Evolutionary conservation across 2,329 filamentous ascomycete genomes (phyloP).

Genomic region (Fusarium marasasianum): DNA sequence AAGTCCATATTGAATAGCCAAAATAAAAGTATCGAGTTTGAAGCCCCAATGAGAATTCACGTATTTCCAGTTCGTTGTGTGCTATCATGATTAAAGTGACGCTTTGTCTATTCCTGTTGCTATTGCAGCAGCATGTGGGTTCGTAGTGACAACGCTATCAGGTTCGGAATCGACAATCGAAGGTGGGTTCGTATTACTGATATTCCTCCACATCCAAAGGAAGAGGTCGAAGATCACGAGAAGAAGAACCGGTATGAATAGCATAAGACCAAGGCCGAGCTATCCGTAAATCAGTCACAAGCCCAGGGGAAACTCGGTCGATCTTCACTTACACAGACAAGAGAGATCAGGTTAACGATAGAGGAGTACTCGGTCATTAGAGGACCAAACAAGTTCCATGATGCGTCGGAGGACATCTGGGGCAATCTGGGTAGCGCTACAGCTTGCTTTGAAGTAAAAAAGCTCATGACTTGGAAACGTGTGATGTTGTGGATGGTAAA

Average conservation of each 20-base stretch:
- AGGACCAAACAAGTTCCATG: conserved; percentile 41
- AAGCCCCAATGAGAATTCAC: neutral
- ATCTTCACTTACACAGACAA: conserved; percentile 49
- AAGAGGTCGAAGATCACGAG: conserved; percentile 61
- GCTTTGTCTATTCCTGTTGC: conserved; percentile 38
- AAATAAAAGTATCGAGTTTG: conserved; percentile 33
- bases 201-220: conserved; percentile 63
- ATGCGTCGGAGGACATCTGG: conserved; percentile 31
- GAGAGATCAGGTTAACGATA: conserved; percentile 50
- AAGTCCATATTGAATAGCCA: conserved; percentile 27
- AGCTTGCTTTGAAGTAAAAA: conserved; percentile 30
- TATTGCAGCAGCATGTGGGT: conserved; percentile 35
- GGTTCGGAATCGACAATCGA: conserved; percentile 24
- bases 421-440: conserved; percentile 39
- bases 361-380: conserved; percentile 45
- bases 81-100: conserved; percentile 24
- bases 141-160: conserved; percentile 27
- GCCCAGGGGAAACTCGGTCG: conserved; percentile 2
- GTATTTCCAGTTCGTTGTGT: conserved; percentile 4
- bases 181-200: conserved; percentile 34
- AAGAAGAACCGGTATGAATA: conserved; percentile 57
- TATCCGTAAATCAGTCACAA: conserved; percentile 39
- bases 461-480: conserved; percentile 37
- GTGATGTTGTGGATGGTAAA: conserved; percentile 34
- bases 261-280: conserved; percentile 57